Evolutionary conservation across 2,329 filamentous ascomycete genomes (phyloP), one percentile per base, ranked within the genome.

Genomic region (Piedraia hortae): DNA sequence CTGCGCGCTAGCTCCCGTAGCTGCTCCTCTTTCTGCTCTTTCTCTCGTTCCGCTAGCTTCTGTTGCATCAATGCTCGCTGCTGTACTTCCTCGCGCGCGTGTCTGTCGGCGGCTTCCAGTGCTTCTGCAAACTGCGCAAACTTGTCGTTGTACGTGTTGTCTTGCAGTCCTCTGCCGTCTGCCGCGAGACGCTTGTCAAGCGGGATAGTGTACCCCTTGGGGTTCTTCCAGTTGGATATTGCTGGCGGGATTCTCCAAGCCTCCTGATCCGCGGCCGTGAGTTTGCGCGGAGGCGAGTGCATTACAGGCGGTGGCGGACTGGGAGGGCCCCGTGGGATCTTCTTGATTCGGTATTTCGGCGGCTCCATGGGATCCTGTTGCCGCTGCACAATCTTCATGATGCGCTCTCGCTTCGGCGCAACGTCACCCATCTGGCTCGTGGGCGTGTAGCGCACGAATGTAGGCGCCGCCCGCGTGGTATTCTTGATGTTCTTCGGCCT

Each of bases 191-290:
- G 69, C 53, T 97, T 97, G 45, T 97, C 85, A 22, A 97, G 47
- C 0, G 85, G 77, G 1, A 97, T 75, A 0, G 85, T 97, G 41
- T 90, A 97, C 37, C 85, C 85, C 51, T 93, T 93, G 1, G 82
- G 75, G 44, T 97, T 97, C 60, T 97, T 97, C 85, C 85, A 97
- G 46, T 93, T 93, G 10, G 75, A 89, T 2, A 97, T 69, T 0
- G 82, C 74, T 2, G 82, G 78, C 0, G 68, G 68, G 14, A 75
- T 91, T 39, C 69, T 78, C 85, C 85, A 97, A 27, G 74, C 75
- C 45, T 93, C 85, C 45, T 93, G 82, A 36, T 97, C 85, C 43
- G 90, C 80, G 4, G 82, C 85, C 1, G 85, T 97, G 29, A 97
- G 57, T 41, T 93, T 97, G 29, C 85, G 59, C 0, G 85, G 80